Percentiles rank a stretch among this genome's conserved stretches.
phyloP scores from a whole-genome alignment of 306 rosid genomes.

The Inga oerstediana region DNA sequence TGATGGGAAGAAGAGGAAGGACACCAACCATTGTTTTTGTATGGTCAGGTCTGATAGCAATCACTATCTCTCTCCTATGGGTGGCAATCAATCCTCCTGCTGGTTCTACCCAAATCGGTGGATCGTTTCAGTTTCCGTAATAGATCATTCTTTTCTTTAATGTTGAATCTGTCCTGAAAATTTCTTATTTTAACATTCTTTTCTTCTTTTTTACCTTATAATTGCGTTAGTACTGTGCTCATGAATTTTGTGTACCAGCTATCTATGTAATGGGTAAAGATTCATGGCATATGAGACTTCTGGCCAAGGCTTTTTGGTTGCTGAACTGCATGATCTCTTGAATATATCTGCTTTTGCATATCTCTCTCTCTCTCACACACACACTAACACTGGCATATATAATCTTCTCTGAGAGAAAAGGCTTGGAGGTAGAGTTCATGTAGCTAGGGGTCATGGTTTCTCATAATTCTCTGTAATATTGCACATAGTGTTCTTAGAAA shows the following conservation, averaged over 20 bases:
- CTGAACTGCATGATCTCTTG: background rate
- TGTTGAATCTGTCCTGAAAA: conserved; percentile 16
- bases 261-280: conserved; percentile 10
- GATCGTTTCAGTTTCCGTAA: conserved; percentile 88
- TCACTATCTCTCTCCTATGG: conserved; percentile 96
- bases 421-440: background rate
- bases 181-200: conserved; percentile 37
- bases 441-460: too few relatives aligned
- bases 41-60: conserved; percentile 94
- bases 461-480: too few relatives aligned
- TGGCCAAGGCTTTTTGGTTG: background rate
- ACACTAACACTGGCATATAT: background rate
- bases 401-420: background rate
- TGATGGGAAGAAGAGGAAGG: conserved; percentile 95
- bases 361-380: background rate
- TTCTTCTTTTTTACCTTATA: background rate
- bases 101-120: conserved; percentile 73
- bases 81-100: conserved; percentile 96
- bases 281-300: background rate
- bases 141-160: conserved; percentile 34
- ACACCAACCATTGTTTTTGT: conserved; percentile 98
- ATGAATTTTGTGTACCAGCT: conserved; percentile 36
- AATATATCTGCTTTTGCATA: background rate
- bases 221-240: conserved; percentile 28
- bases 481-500: too few relatives aligned